Evolutionary conservation across 1,284 basidiomycete genomes (phyloP), one percentile per base, ranked within the genome.

Genomic region (Taiwanofungus camphoratus): DNA sequence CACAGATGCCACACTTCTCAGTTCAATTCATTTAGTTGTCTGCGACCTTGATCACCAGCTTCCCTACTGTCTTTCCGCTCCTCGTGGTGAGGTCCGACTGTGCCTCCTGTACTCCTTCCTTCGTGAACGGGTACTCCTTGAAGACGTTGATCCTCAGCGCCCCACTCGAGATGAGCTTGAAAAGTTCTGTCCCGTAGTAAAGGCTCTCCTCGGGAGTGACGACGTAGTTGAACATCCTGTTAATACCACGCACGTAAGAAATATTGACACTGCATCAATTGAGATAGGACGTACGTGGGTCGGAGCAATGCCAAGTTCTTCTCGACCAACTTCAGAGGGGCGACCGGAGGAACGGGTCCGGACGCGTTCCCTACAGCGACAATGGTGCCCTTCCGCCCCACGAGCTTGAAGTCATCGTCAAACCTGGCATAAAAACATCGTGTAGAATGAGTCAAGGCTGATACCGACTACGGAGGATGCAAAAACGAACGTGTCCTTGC

Each of bases 311-410:
- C 90, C 53, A 94, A 61, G 54, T 94, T 94, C 72, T 95, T 98
- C 50, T 81, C 72, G 0, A 74, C 70, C 16, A 97, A 76, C 56
- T 82, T 86, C 46, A 92, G 68, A 0, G 85, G 76, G 2, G 83
- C 64, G 57, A 95, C 82, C 0, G 88, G 82, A 23, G 74, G 71
- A 3, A 86, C 79, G 9, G 84, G 66, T 3, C 92, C 94, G 9
- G 89, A 93, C 0, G 94, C 90, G 60, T 96, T 97, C 0, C 95
- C 95, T 41, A 93, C 82, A 7, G 82, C 84, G n/a, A 94, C 85
- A 29, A 98, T 71, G 0, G 86, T 88, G 4, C 86, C 91, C 58
- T 91, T 92, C 31, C 87, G 73, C 52, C 79, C 76, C 46, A 90
- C 73, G 58, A 93, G 70, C 57, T 83, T 76, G 63, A 95, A 92